phyloP scores from a whole-genome alignment of 495 filamentous ascomycete species.

The Aspergillus diversus region DNA sequence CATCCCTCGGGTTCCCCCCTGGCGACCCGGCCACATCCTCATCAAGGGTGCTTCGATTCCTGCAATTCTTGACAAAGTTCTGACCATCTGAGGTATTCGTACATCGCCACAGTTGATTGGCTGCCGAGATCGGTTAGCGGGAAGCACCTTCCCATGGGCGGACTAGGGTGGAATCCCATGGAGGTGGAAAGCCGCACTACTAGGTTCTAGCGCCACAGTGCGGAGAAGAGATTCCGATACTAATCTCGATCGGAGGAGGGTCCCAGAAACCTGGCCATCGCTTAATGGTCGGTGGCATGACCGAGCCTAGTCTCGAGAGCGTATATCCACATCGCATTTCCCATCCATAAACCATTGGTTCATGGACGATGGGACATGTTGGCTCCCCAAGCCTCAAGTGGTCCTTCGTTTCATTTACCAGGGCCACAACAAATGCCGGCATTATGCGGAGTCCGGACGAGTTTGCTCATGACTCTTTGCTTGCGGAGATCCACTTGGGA shows the following conservation, averaged over 20 bases:
- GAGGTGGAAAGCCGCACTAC: neutral
- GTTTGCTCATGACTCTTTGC: no score
- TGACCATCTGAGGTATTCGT: no score
- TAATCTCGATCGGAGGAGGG: neutral
- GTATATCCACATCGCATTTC: neutral
- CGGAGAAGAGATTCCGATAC: neutral
- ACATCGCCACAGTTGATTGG: no score
- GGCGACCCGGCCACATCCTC: no score
- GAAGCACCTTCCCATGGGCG: neutral
- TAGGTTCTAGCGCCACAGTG: neutral
- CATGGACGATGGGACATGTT: neutral
- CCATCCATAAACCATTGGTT: neutral
- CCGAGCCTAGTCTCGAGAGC: neutral
- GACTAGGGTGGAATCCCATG: neutral
- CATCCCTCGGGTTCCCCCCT: no score
- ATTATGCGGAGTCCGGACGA: no score
- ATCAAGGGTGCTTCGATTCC: neutral
- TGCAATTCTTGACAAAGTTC: neutral
- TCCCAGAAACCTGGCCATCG: neutral
- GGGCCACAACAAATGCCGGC: no score
- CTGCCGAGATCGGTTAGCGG: neutral
- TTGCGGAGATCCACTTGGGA: no score
- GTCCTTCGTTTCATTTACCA: no score
- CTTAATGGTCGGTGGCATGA: neutral
- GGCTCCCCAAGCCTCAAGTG: no score